These are phyloP conservation scores for Urochloa ruziziensis DNA, from an alignment of 176 grass and related monocot genomes.

Conservation along the genomic window DNA sequence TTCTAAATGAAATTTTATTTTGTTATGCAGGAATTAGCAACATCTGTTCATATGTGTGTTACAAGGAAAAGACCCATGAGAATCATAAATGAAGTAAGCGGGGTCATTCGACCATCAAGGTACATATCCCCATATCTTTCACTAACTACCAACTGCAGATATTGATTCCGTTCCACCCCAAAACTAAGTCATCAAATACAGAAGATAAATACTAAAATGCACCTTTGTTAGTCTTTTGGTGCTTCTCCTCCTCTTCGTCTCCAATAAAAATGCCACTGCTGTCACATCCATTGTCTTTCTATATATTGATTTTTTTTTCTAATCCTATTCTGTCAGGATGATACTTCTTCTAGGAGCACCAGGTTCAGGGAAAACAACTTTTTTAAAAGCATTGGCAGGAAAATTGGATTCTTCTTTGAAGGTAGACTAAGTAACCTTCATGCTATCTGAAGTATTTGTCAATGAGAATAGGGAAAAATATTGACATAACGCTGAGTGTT, in stretches of 20 bases:
- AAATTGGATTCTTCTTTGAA: slow-evolving; percentile 47
- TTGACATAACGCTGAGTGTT: too few species aligned
- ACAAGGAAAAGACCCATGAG: slow-evolving; percentile 57
- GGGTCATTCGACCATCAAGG: slow-evolving; percentile 69
- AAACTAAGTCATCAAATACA: not conserved
- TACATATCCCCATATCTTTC: too few species aligned
- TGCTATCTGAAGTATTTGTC: slow-evolving; percentile 6
- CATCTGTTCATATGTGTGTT: slow-evolving; percentile 46
- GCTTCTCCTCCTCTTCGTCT: not conserved
- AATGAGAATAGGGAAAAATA: not conserved
- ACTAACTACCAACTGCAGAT: not conserved
- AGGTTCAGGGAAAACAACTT: slow-evolving; percentile 65
- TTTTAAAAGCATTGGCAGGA: slow-evolving; percentile 48
- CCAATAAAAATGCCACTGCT: not conserved
- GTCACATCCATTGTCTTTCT: not conserved
- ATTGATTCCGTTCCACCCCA: not conserved
- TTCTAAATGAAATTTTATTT: not conserved
- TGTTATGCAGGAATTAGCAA: slow-evolving; percentile 59
- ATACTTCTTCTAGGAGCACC: slow-evolving; percentile 69
- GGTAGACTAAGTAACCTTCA: slow-evolving; percentile 31
- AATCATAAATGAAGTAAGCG: slow-evolving; percentile 68
- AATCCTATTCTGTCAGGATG: slow-evolving; percentile 46
- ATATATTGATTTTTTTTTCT: not conserved
- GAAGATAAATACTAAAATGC: not conserved
- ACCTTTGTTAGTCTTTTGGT: slow-evolving; percentile 9